These are phyloP conservation scores for Gossypium ekmanianum DNA, from an alignment of 345 rosid species.

Conservation along the genomic window DNA sequence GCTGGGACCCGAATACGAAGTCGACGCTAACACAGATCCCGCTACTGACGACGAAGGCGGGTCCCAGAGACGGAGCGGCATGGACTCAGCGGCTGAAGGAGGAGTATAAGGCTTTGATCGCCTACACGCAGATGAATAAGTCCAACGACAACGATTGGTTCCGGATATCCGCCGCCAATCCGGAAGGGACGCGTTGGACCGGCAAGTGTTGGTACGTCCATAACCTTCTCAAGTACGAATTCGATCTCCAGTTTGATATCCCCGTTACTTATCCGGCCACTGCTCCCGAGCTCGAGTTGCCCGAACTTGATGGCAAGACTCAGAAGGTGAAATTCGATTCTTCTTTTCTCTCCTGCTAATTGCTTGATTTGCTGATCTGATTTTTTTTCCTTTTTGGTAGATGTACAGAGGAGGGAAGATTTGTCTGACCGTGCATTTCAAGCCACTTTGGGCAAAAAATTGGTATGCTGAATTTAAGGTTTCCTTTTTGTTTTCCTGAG, in stretches of 20 bases:
- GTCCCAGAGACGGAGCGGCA: slow-evolving; percentile 88
- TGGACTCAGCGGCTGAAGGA: slow-evolving; percentile 96
- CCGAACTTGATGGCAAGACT: slow-evolving; percentile 89
- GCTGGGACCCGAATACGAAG: slow-evolving; percentile 94
- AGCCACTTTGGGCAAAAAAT: slow-evolving; percentile 99
- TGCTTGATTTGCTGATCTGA: neutral
- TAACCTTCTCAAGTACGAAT: slow-evolving; percentile 92
- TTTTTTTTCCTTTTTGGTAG: slow-evolving; percentile 28
- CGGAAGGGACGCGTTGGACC: slow-evolving; percentile 92
- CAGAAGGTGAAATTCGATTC: slow-evolving; percentile 52
- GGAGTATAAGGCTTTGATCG: slow-evolving; percentile 89
- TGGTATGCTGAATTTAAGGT: slow-evolving; percentile 38
- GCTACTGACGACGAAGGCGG: slow-evolving; percentile 70
- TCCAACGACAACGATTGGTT: slow-evolving; percentile 99
- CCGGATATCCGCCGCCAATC: slow-evolving; percentile 88
- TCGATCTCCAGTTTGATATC: slow-evolving; percentile 92
- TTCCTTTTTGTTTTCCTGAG: neutral
- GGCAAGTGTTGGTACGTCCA: slow-evolving; percentile 99
- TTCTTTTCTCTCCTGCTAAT: neutral
- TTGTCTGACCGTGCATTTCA: slow-evolving; percentile 95
- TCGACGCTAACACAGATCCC: slow-evolving; percentile 89
- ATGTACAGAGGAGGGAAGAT: slow-evolving; percentile 99
- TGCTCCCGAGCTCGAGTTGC: slow-evolving; percentile 90
- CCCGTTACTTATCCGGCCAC: slow-evolving; percentile 93
- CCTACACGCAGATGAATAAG: slow-evolving; percentile 97